Conservation (phyloP, 2,329 filamentous ascomycete species). For the Bretziella fagacearum region DNA sequence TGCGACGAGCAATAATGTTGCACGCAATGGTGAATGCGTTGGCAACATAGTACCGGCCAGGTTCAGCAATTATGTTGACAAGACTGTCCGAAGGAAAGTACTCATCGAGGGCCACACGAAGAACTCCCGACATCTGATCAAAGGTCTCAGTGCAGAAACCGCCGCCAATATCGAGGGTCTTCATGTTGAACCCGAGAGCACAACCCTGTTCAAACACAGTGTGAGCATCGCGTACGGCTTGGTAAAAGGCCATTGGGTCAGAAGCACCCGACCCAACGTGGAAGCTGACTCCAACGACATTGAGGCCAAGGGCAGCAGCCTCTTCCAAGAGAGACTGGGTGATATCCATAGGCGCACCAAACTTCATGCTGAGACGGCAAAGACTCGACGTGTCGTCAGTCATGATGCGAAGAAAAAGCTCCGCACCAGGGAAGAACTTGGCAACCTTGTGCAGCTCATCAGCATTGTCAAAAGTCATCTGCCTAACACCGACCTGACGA, state of each 20-base stretch:
- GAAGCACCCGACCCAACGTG: slow-evolving; percentile 94
- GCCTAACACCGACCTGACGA: slow-evolving; percentile 65
- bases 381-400: slow-evolving; percentile 92
- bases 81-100: slow-evolving; percentile 61
- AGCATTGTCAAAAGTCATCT: slow-evolving; percentile 98
- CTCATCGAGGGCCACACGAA: slow-evolving; percentile 64
- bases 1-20: slow-evolving; percentile 89
- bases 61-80: slow-evolving; percentile 84
- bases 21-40: slow-evolving; percentile 87
- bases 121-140: slow-evolving; percentile 69
- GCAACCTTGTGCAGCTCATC: slow-evolving; percentile 98
- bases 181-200: slow-evolving; percentile 59
- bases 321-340: slow-evolving; percentile 61
- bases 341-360: slow-evolving; percentile 75
- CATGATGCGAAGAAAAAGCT: slow-evolving; percentile 84
- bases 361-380: slow-evolving; percentile 93
- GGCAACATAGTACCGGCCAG: slow-evolving; percentile 89
- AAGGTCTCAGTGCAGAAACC: slow-evolving; percentile 87
- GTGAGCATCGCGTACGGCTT: slow-evolving; percentile 79
- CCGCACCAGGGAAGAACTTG: slow-evolving; percentile 71
- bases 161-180: slow-evolving; percentile 83
- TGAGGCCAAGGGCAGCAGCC: slow-evolving; percentile 67
- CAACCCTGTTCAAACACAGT: slow-evolving; percentile 73
- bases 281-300: slow-evolving; percentile 92
- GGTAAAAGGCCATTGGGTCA: slow-evolving; percentile 78